These are phyloP conservation scores for Rhamnella rubrinervis DNA, from an alignment of 331 rosid genomes.

Conservation along the genomic window DNA sequence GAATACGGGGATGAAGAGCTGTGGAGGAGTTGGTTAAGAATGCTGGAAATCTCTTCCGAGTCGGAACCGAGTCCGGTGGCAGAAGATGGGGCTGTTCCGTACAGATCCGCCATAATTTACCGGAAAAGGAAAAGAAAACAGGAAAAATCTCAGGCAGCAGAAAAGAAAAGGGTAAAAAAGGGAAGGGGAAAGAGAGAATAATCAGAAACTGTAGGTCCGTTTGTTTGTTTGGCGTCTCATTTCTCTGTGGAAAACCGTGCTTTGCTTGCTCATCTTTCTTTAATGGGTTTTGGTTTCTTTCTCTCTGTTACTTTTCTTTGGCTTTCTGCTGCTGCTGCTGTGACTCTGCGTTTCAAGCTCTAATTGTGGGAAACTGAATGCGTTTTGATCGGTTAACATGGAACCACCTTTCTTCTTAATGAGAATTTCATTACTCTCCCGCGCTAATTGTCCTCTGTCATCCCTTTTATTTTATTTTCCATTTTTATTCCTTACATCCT, in stretches of 20 bases:
- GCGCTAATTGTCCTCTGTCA: constrained; percentile 27
- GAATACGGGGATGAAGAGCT: constrained; percentile 22
- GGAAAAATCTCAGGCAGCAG: not conserved
- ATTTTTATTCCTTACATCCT: not conserved
- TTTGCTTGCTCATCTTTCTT: not conserved
- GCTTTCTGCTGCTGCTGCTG: not conserved
- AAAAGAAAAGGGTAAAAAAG: not conserved
- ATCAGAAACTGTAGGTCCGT: not conserved
- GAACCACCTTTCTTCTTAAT: not conserved
- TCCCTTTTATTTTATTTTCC: not conserved
- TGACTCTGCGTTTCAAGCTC: not conserved
- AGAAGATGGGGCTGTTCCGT: constrained; percentile 40
- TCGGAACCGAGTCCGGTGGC: constrained; percentile 29
- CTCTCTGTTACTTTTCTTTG: not conserved
- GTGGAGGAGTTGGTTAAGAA: constrained; percentile 55
- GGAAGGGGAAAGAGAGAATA: not conserved
- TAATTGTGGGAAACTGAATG: not conserved
- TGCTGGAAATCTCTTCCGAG: constrained; percentile 59
- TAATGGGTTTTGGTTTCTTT: not conserved
- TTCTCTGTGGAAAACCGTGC: not conserved
- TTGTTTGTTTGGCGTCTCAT: not conserved
- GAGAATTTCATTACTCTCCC: constrained; percentile 46
- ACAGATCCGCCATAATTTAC: constrained; percentile 42
- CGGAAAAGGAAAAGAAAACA: not conserved
- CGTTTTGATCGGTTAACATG: constrained; percentile 22